A percentile compares a stretch with the other conserved stretches of the same genome.
These are phyloP conservation scores for Botrytis galanthina DNA, from an alignment of 2,329 filamentous ascomycete species.

Conservation along the genomic window DNA sequence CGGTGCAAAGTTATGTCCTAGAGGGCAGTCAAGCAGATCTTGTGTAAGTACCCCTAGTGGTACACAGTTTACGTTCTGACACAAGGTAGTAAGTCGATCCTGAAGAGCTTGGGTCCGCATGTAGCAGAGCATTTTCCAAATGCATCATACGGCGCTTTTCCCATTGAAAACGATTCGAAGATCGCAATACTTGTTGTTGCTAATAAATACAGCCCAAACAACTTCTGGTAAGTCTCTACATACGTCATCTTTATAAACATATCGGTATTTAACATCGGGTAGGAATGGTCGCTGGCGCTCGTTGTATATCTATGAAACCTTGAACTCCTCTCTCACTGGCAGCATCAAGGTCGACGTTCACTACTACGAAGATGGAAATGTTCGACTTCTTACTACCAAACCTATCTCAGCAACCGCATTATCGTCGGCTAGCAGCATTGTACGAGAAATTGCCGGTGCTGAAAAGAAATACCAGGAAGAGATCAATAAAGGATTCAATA, in stretches of 20 bases:
- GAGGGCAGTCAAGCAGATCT: constrained; percentile 76
- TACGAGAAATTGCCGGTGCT: constrained; percentile 70
- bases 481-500: constrained; percentile 84
- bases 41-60: constrained; percentile 57
- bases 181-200: constrained; percentile 83
- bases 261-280: constrained; percentile 19
- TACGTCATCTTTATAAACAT: not conserved
- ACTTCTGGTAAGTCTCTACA: constrained; percentile 72
- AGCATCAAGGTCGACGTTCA: constrained; percentile 92
- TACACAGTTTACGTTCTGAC: constrained; percentile 2
- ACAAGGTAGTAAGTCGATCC: constrained; percentile 68
- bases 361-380: constrained; percentile 99
- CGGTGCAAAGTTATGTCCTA: constrained; percentile 72
- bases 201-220: constrained; percentile 96
- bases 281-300: constrained; percentile 97
- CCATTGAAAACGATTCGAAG: constrained; percentile 70
- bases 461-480: constrained; percentile 98
- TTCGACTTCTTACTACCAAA: constrained; percentile 88
- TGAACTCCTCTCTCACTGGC: constrained; percentile 68
- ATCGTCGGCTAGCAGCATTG: constrained; percentile 57
- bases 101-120: constrained; percentile 74
- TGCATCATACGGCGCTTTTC: constrained; percentile 78
- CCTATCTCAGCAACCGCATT: constrained; percentile 60
- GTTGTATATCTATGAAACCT: constrained; percentile 74
- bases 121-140: constrained; percentile 85